phyloP scores from a whole-genome alignment of 2,329 filamentous ascomycete genomes.

The Metarhizium rileyi region DNA sequence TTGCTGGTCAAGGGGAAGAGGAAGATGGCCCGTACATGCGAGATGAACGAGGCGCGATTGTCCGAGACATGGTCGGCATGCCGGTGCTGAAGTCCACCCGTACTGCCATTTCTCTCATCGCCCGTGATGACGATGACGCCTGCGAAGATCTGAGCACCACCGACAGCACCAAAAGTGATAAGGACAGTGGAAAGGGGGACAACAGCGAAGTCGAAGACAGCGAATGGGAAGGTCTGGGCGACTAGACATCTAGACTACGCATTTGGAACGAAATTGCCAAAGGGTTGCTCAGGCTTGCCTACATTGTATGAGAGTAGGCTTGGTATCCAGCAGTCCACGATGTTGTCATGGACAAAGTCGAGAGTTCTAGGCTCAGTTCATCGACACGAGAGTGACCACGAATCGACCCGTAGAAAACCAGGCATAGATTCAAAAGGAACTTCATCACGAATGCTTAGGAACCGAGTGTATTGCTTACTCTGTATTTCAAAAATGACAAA shows the following conservation, averaged over 20 bases:
- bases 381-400: too few species aligned
- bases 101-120: conserved; percentile 16
- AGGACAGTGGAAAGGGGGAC: conserved; percentile 3
- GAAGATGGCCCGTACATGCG: conserved; percentile 41
- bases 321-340: too few species aligned
- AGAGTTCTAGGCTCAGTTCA: too few species aligned
- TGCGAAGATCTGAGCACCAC: conserved; percentile 10
- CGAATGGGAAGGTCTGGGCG: conserved; percentile 11
- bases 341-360: too few species aligned
- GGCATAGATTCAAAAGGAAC: too few species aligned
- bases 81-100: conserved; percentile 28
- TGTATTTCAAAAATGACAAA: too few species aligned
- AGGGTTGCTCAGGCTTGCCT: too few species aligned
- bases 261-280: too few species aligned
- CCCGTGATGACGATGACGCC: conserved; percentile 10
- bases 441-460: too few species aligned
- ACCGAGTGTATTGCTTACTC: too few species aligned
- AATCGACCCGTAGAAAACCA: too few species aligned
- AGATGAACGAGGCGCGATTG: conserved; percentile 44
- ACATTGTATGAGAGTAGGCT: too few species aligned
- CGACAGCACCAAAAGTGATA: conserved; percentile 10
- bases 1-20: conserved; percentile 3
- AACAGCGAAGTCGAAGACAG: conserved; percentile 10
- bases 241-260: conserved; percentile 2
- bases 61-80: conserved; percentile 30